Evolutionary conservation across 1,284 basidiomycete species (phyloP), one percentile per base, ranked within the genome.

Genomic region (Trametes hirsuta): DNA sequence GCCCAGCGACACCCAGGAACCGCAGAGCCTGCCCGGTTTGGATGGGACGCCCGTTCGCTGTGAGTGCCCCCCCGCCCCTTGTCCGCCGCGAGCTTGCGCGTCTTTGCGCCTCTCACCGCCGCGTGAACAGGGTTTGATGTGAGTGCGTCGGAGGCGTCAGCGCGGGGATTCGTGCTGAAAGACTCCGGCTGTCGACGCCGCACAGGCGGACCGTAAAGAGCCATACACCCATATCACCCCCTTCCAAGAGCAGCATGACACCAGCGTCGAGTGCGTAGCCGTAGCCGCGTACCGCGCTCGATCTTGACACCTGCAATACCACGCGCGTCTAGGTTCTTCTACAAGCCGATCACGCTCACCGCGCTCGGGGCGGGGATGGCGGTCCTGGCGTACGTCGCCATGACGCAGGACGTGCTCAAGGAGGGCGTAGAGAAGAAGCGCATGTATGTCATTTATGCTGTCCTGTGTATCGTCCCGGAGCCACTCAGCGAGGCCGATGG

Each of bases 171-270:
- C 39, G 36, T 37, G 44, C 55, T 58, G 30, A 63, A 44, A 30
- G 30, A 30, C 8, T 5, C 30, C 30, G 30, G 30, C 30, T 30
- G 8, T 30, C 30, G 30, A 30, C 22, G 48, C 47, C 49, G 44
- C 48, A 39, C 52, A 93, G 90, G 91, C 91, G 60, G 84, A 93
- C 74, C 85, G 90, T 65, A 87, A 86, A 49, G 91, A 93, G 72
- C 69, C 91, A 10, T 93, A 93, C 70, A 93, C 91, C 21, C 82
- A 84, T 57, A 93, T 91, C 68, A 79, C 81, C 52, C 91, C 91
- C 25, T 93, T 93, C 71, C 88, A 92, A 72, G 90, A 92, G 77
- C 85, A 81, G 69, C 81, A 86, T 73, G 91, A 93, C 71, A 91
- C 91, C 21, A 90, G 85, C 64, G 81, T 93, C 63, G 91, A 92